These are phyloP conservation scores for Lachancea waltii DNA, from an alignment of 805 yeast species.

Conservation along the genomic window DNA sequence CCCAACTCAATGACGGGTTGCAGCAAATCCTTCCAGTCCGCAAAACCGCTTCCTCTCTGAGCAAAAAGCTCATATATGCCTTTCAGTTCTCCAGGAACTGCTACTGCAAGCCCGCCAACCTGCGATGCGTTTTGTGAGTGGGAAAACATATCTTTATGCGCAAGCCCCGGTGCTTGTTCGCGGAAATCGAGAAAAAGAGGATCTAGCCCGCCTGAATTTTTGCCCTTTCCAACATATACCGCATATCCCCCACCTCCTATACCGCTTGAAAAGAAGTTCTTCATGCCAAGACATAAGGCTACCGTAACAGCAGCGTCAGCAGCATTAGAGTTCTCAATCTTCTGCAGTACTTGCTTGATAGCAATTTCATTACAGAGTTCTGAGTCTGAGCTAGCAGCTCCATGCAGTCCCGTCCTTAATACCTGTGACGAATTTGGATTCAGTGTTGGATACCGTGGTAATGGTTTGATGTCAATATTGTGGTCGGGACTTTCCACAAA, in stretches of 20 bases:
- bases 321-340: slow-evolving; percentile 56
- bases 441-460: slow-evolving; percentile 33
- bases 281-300: slow-evolving; percentile 79
- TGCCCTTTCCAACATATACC: slow-evolving; percentile 29
- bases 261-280: slow-evolving; percentile 79
- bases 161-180: slow-evolving; percentile 71
- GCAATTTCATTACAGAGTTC: slow-evolving; percentile 31
- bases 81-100: slow-evolving; percentile 83
- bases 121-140: slow-evolving; percentile 43
- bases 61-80: slow-evolving; percentile 64
- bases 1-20: slow-evolving; percentile 68
- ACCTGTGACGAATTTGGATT: slow-evolving; percentile 27
- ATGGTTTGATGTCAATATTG: slow-evolving; percentile 36
- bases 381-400: slow-evolving; percentile 35
- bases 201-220: slow-evolving; percentile 25
- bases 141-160: slow-evolving; percentile 61
- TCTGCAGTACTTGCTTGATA: slow-evolving; percentile 22
- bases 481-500: slow-evolving; percentile 14
- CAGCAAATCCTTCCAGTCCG: slow-evolving; percentile 66
- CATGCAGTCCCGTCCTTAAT: slow-evolving; percentile 22
- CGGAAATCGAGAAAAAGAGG: slow-evolving; percentile 74
- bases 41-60: slow-evolving; percentile 61
- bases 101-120: slow-evolving; percentile 84
- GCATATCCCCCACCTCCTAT: slow-evolving; percentile 91
- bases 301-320: slow-evolving; percentile 92